Evolutionary conservation across 2,329 filamentous ascomycete genomes (phyloP).

Genomic region (Pseudopithomyces maydicus): DNA sequence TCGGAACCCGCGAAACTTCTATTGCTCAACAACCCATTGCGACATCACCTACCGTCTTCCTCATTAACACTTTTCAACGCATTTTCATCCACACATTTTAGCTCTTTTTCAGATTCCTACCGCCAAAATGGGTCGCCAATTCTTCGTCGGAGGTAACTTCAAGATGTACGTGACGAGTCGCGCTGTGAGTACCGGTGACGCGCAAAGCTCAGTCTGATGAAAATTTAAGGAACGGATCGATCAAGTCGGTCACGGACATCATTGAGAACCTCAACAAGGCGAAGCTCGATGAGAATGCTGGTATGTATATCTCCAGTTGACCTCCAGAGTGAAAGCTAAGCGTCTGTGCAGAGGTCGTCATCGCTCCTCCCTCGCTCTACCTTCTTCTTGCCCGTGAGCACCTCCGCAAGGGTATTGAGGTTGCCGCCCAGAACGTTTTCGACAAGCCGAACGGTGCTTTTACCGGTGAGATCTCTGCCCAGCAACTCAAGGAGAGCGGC

Average conservation of each 20-base stretch:
- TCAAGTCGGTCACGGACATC: constrained; percentile 88
- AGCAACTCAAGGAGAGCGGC: constrained; percentile 86
- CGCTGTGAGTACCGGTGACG: constrained; percentile 25
- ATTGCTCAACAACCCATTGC: constrained; percentile 38
- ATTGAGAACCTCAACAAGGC: constrained; percentile 87
- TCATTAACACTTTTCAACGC: constrained; percentile 11
- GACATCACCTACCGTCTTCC: constrained; percentile 17
- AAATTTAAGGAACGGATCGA: constrained; percentile 81
- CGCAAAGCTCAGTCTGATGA: constrained; percentile 21
- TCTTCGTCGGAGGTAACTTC: constrained; percentile 99
- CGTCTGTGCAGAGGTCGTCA: constrained; percentile 78
- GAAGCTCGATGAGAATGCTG: constrained; percentile 74
- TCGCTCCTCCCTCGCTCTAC: constrained; percentile 89
- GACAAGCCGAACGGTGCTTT: constrained; percentile 96
- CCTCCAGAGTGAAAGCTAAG: background rate
- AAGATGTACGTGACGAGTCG: constrained; percentile 74
- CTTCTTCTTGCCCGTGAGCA: constrained; percentile 83
- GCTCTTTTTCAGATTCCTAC: constrained; percentile 7
- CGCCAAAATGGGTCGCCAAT: constrained; percentile 86
- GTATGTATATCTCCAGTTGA: constrained; percentile 53
- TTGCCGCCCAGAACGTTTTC: constrained; percentile 95
- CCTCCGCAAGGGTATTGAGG: constrained; percentile 75
- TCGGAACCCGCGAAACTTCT: constrained; percentile 5
- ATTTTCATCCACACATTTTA: constrained; percentile 9
- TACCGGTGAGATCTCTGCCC: constrained; percentile 93